These are phyloP conservation scores for Wickerhamiella domercqiae DNA, from an alignment of 805 yeast genomes.

Conservation along the genomic window DNA sequence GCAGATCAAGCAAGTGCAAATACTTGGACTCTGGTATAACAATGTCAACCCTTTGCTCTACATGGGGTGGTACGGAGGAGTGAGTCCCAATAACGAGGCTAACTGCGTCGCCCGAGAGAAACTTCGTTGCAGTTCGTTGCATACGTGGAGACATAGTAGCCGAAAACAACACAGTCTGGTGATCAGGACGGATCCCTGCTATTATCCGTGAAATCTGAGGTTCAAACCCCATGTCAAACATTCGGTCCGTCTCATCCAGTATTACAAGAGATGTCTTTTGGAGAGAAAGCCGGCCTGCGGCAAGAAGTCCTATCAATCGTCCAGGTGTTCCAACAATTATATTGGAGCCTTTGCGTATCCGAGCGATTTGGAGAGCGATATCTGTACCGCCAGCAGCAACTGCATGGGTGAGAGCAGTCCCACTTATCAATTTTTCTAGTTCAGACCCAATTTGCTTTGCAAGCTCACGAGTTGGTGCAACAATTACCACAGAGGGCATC, in stretches of 20 bases:
- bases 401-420: conserved; percentile 33
- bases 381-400: conserved; percentile 80
- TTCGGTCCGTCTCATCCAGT: conserved; percentile 88
- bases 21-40: conserved; percentile 44
- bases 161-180: conserved; percentile 79
- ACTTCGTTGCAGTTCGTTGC: conserved; percentile 39
- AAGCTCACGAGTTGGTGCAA: conserved; percentile 87
- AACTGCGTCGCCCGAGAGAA: not conserved
- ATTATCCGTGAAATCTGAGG: conserved; percentile 82
- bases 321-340: conserved; percentile 92
- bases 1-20: conserved; percentile 33
- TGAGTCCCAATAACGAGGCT: conserved; percentile 47
- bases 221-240: conserved; percentile 95
- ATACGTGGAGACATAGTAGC: conserved; percentile 83
- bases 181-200: conserved; percentile 62
- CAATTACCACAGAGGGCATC: conserved; percentile 56
- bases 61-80: conserved; percentile 67
- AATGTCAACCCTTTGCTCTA: conserved; percentile 55
- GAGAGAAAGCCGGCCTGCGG: conserved; percentile 58
- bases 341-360: conserved; percentile 54
- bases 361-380: conserved; percentile 67
- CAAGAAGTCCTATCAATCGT: conserved; percentile 70
- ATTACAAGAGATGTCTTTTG: conserved; percentile 65
- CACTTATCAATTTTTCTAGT: conserved; percentile 39
- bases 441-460: conserved; percentile 72